Base-by-base conservation (phyloP, 768 basidiomycete genomes). In the Auriscalpium vulgare region DNA sequence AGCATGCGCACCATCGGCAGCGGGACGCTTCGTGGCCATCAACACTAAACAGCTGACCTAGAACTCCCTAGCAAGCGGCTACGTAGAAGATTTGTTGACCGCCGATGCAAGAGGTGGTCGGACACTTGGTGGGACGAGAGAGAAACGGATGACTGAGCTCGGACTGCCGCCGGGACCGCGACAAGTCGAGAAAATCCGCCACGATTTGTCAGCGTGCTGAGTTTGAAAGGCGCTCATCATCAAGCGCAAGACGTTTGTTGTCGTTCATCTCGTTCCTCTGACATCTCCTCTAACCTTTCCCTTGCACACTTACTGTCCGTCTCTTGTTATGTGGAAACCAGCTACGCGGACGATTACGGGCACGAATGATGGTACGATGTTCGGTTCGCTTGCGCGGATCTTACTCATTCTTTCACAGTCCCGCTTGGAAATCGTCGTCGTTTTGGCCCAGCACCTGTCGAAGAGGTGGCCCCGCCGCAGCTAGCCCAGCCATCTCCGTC, bases 261-360 rank as follows among this genome's bases (percentile, higher is more conserved):
- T 63, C 50, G 34, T 48, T 54, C 52, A 43, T 48, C 55, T 55
- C 62, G 53, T 47, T 61, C 54, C 51, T 61, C 55, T 53, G 36
- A 59, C 59, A 52, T 44, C 46, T 19, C 51, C 49, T 57, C 55
- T 60, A 54, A 62, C 54, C 63, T 59, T 55, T 58, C 36, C 47
- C 11, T 47, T 16, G 35, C 48, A 37, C 53, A 14, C 19, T 57
- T 34, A 29, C 29, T 29, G 48, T 36, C 43, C 45, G 34, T n/a
- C 50, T 59, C 55, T 45, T 36, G 54, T 57, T 23, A 91, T 92
- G 90, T 92, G 90, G 88, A 85, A 85, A 72, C 89, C 89, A 55
- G 88, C 91, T 60, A 91, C 91, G 56, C 84, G 84, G 63, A 87
- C 91, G 72, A 88, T 94, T 34, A 90, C 90, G 40, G 94, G 93